Evolutionary conservation across 2,329 filamentous ascomycete genomes (phyloP).

Genomic region (Microsporum audouinii): DNA sequence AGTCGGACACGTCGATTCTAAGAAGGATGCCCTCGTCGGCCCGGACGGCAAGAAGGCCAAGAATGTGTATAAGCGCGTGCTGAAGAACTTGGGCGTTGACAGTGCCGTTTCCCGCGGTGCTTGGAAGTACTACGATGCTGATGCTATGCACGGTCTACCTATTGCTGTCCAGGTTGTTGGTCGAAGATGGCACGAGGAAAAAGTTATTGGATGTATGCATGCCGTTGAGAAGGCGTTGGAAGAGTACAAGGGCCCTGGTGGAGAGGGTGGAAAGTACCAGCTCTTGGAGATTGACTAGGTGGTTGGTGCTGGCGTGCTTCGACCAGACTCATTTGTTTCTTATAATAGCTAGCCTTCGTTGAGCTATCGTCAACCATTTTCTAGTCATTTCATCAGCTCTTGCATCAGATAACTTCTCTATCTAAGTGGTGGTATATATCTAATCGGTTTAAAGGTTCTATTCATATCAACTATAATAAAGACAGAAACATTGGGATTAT

Average conservation of each 20-base stretch:
- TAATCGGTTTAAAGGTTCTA: background rate
- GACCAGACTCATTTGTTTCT: background rate
- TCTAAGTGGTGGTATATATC: background rate
- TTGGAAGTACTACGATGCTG: slow-evolving; percentile 74
- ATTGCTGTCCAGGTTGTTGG: slow-evolving; percentile 79
- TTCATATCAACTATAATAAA: background rate
- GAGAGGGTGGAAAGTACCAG: slow-evolving; percentile 26
- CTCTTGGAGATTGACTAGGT: slow-evolving; percentile 29
- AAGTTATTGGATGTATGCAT: slow-evolving; percentile 71
- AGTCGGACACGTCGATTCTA: slow-evolving; percentile 66
- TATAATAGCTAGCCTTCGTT: background rate
- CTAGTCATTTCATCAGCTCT: background rate
- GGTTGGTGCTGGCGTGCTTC: background rate
- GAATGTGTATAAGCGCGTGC: slow-evolving; percentile 31
- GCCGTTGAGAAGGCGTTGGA: slow-evolving; percentile 63
- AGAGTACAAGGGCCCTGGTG: slow-evolving; percentile 26
- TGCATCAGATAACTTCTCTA: background rate
- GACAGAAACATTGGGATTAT: background rate
- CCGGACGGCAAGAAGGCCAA: slow-evolving; percentile 32
- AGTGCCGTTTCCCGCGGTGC: slow-evolving; percentile 74
- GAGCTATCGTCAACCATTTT: background rate
- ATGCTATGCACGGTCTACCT: slow-evolving; percentile 74
- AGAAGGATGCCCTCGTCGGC: slow-evolving; percentile 55
- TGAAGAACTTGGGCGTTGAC: slow-evolving; percentile 37
- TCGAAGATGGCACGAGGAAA: slow-evolving; percentile 71